These are phyloP conservation scores for Xylogone sp. DNA, from an alignment of 2,329 filamentous ascomycete genomes.

Conservation along the genomic window DNA sequence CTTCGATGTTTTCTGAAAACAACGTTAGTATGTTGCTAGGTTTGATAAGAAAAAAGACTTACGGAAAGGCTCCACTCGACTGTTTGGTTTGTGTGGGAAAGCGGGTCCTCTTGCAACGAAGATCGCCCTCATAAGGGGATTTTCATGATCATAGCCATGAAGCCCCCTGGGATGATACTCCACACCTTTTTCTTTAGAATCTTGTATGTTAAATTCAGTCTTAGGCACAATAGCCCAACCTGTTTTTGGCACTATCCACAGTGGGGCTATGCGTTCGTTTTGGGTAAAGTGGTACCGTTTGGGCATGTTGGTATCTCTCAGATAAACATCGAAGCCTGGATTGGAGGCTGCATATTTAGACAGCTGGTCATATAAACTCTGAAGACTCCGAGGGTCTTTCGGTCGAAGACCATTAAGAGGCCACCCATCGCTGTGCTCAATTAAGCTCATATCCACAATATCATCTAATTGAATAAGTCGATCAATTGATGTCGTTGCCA, in stretches of 20 bases:
- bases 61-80: slow-evolving; percentile 78
- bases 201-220: slow-evolving; percentile 70
- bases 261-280: slow-evolving; percentile 84
- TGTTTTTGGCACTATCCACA: slow-evolving; percentile 90
- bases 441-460: slow-evolving; percentile 70
- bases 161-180: slow-evolving; percentile 79
- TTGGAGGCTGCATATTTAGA: slow-evolving; percentile 54
- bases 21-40: slow-evolving; percentile 21
- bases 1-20: slow-evolving; percentile 79
- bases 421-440: slow-evolving; percentile 91
- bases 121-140: slow-evolving; percentile 93
- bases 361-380: slow-evolving; percentile 61
- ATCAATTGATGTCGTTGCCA: slow-evolving; percentile 84
- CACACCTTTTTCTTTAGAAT: slow-evolving; percentile 58
- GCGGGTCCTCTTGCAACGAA: slow-evolving; percentile 90
- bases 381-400: slow-evolving; percentile 63
- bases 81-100: slow-evolving; percentile 82
- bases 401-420: slow-evolving; percentile 85
- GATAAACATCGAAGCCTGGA: slow-evolving; percentile 79
- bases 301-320: slow-evolving; percentile 84
- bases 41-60: slow-evolving; percentile 35
- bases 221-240: slow-evolving; percentile 90
- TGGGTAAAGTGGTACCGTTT: slow-evolving; percentile 85
- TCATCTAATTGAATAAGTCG: slow-evolving; percentile 88
- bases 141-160: slow-evolving; percentile 92